Evolutionary conservation across 768 basidiomycete genomes (phyloP), one percentile per base, ranked within the genome.

Genomic region (Rhodosporidiobolus sp.): DNA sequence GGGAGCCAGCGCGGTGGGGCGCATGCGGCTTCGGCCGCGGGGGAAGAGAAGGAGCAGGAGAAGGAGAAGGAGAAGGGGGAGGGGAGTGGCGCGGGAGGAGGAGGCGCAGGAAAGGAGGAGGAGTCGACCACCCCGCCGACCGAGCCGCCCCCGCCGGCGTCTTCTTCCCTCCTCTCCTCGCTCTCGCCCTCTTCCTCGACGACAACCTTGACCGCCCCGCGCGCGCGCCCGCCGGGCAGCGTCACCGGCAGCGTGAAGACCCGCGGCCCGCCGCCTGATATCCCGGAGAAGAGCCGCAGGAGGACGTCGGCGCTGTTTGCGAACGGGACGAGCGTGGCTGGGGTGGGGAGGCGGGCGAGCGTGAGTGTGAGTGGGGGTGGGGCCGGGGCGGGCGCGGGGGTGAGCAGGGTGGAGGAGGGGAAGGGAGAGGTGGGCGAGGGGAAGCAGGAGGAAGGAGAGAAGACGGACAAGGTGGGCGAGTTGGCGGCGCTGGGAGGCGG

Each of bases 201-300:
- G 48, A 49, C 52, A 26, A n/a, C 52, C 20, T 26, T n/a, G 6
- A 6, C 4, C 16, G 24, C 52, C 3, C 24, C 50, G 16, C 50
- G 50, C 50, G 22, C 50, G 5, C 22, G 50, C 4, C 50, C 50
- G 10, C 22, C 5, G 24, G 24, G 50, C 50, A 5, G 4, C 5
- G 50, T 52, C 50, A 8, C 22, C 24, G 50, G 28, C 7, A 32
- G 58, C 16, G 24, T 59, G 38, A 30, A 32, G 28, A 26, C 4
- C 7, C 58, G 58, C 38, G 11, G 12, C 7, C 61, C 61, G n/a
- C 67, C 67, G 30, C 67, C 67, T 7, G 58, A 55, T n/a, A 57
- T 69, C 16, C 67, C 67, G 4, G 67, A 69, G n/a, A 69, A 69
- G 46, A 49, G 45, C 16, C 43, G 67, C 17, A 49, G 67, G 48